Percentiles rank a stretch among this genome's conserved stretches.
Conservation (phyloP, 495 filamentous ascomycete species). For the Trichoderma orchidacearum region DNA sequence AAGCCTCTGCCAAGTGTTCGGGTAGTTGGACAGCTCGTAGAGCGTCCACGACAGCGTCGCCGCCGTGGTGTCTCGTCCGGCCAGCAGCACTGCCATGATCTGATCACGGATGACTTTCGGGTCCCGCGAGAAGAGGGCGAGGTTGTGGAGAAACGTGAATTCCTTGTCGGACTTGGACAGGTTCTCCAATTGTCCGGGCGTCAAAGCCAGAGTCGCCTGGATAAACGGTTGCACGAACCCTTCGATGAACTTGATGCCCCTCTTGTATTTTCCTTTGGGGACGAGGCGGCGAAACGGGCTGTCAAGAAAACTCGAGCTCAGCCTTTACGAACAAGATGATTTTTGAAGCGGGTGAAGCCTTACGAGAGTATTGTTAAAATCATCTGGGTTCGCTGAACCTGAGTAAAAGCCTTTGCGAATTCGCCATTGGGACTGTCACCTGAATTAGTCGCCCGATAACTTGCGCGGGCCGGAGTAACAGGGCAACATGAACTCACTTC, state of each 20-base stretch:
- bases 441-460: neutral
- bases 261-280: constrained; percentile 26
- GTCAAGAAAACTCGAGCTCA: too few relatives aligned
- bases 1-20: constrained; percentile 30
- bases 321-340: too few relatives aligned
- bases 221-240: constrained; percentile 39
- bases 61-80: constrained; percentile 50
- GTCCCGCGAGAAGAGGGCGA: constrained; percentile 29
- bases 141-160: constrained; percentile 34
- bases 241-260: constrained; percentile 29
- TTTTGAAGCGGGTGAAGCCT: neutral
- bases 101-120: constrained; percentile 41
- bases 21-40: constrained; percentile 36
- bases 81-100: constrained; percentile 42
- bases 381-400: constrained; percentile 38
- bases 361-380: constrained; percentile 25
- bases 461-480: neutral
- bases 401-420: constrained; percentile 38
- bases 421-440: constrained; percentile 20
- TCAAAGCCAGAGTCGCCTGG: constrained; percentile 31
- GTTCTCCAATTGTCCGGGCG: constrained; percentile 36
- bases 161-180: constrained; percentile 23
- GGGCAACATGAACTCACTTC: constrained; percentile 16
- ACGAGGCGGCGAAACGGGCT: constrained; percentile 29
- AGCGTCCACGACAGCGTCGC: constrained; percentile 41